A percentile compares a stretch with the other conserved stretches of the same genome.
Conservation (phyloP, 2,329 filamentous ascomycete genomes). For the Talaromyces sp. region DNA sequence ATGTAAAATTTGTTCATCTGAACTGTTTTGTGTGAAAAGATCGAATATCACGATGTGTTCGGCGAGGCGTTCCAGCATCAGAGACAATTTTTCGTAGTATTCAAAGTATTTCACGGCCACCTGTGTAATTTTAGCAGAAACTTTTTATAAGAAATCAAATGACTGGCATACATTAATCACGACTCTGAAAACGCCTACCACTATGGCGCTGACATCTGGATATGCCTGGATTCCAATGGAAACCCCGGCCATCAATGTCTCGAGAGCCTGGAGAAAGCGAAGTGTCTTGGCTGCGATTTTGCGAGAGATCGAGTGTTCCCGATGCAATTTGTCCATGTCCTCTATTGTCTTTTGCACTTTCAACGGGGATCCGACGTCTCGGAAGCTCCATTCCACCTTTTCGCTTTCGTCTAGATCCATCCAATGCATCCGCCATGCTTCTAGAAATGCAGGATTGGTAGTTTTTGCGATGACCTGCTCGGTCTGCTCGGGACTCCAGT, state of each 20-base stretch:
- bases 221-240: constrained; percentile 6
- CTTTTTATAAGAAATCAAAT: neutral
- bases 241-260: constrained; percentile 8
- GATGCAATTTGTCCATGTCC: constrained; percentile 5
- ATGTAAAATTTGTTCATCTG: constrained; percentile 1
- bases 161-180: constrained; percentile 7
- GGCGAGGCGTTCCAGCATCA: constrained; percentile 9
- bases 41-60: constrained; percentile 5
- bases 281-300: constrained; percentile 1
- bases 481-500: neutral
- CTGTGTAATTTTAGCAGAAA: neutral
- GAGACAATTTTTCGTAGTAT: constrained; percentile 10
- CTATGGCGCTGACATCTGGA: constrained; percentile 7
- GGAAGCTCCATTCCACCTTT: constrained; percentile 5
- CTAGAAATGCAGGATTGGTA: constrained; percentile 10
- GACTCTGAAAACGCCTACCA: constrained; percentile 6
- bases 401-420: constrained; percentile 5
- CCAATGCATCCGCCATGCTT: constrained; percentile 11
- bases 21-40: neutral
- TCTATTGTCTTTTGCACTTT: constrained; percentile 1
- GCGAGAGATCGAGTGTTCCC: neutral
- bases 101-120: constrained; percentile 8
- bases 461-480: neutral
- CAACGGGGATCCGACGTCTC: neutral
- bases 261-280: constrained; percentile 1